These are phyloP conservation scores for Scenedesmus sp. DNA, from an alignment of 163 green algal genomes.

Conservation along the genomic window DNA sequence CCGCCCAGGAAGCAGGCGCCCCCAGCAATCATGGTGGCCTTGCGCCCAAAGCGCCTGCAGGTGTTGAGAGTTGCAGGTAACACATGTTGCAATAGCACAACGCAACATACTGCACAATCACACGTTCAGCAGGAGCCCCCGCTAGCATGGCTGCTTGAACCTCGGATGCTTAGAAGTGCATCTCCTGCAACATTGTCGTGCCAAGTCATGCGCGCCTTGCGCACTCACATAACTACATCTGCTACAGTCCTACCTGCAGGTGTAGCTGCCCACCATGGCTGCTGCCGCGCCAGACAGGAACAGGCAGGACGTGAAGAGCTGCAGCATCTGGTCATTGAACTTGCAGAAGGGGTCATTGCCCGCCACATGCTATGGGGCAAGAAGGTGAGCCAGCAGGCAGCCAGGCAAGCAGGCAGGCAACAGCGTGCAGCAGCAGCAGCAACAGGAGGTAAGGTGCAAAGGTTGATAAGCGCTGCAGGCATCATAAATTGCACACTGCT, in stretches of 20 bases:
- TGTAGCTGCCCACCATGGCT: conserved; percentile 53
- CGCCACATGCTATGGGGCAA: neutral
- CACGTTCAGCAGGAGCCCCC: too few species aligned
- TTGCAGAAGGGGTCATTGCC: conserved; percentile 40
- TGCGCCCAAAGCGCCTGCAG: conserved; percentile 56
- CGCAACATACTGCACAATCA: too few species aligned
- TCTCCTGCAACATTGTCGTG: neutral
- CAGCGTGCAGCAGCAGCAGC: neutral
- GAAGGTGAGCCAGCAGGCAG: neutral
- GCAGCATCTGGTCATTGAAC: conserved; percentile 53
- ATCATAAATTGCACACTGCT: neutral
- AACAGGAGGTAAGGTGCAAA: neutral
- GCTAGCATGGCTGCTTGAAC: too few species aligned
- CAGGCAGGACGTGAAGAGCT: conserved; percentile 56
- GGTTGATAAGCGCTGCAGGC: too few species aligned
- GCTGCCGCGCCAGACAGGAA: conserved; percentile 53
- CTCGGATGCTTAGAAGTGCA: too few species aligned
- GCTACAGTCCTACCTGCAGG: conserved; percentile 28
- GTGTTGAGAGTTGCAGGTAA: too few species aligned
- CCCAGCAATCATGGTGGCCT: conserved; percentile 63
- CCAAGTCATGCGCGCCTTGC: neutral
- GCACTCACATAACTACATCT: neutral
- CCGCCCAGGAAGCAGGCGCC: conserved; percentile 68
- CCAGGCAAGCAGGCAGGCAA: neutral
- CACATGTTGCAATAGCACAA: too few species aligned